These are phyloP conservation scores for Blastobotrys elegans DNA, from an alignment of 1,139 yeast genomes.

Conservation along the genomic window DNA sequence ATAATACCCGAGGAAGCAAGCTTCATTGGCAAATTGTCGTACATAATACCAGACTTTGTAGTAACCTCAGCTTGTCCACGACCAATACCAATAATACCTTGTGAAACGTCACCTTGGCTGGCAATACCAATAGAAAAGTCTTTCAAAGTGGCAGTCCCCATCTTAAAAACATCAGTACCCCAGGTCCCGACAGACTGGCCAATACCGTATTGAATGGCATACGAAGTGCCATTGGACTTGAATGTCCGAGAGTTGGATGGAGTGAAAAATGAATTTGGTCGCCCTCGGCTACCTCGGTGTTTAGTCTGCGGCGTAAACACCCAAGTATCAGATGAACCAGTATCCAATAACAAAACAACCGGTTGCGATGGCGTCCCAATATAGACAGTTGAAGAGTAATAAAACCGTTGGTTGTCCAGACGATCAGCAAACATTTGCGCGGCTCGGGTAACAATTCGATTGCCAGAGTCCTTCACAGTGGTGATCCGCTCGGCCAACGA, in stretches of 20 bases:
- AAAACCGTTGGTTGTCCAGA: slow-evolving; percentile 33
- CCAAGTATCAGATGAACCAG: slow-evolving; percentile 73
- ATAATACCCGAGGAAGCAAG: slow-evolving; percentile 47
- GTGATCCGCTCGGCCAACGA: neutral
- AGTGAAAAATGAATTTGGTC: slow-evolving; percentile 36
- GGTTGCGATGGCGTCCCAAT: slow-evolving; percentile 31
- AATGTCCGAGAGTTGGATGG: slow-evolving; percentile 24
- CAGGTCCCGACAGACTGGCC: slow-evolving; percentile 40
- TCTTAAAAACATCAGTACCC: slow-evolving; percentile 44
- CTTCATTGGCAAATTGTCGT: slow-evolving; percentile 31
- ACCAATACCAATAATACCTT: slow-evolving; percentile 54
- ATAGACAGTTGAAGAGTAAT: slow-evolving; percentile 31
- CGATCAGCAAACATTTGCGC: slow-evolving; percentile 26
- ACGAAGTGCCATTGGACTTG: slow-evolving; percentile 21
- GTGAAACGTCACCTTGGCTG: slow-evolving; percentile 40
- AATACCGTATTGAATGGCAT: slow-evolving; percentile 28
- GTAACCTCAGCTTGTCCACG: slow-evolving; percentile 37
- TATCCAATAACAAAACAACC: slow-evolving; percentile 42
- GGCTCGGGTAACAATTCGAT: slow-evolving; percentile 14
- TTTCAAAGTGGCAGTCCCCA: slow-evolving; percentile 39
- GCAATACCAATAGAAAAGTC: slow-evolving; percentile 46
- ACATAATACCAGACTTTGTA: slow-evolving; percentile 19
- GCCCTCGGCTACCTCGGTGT: slow-evolving; percentile 18
- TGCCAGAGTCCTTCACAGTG: neutral
- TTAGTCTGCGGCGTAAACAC: slow-evolving; percentile 36